Evolutionary conservation across 2,329 filamentous ascomycete species (phyloP), one percentile per base, ranked within the genome.

Genomic region (Phoma sp.): DNA sequence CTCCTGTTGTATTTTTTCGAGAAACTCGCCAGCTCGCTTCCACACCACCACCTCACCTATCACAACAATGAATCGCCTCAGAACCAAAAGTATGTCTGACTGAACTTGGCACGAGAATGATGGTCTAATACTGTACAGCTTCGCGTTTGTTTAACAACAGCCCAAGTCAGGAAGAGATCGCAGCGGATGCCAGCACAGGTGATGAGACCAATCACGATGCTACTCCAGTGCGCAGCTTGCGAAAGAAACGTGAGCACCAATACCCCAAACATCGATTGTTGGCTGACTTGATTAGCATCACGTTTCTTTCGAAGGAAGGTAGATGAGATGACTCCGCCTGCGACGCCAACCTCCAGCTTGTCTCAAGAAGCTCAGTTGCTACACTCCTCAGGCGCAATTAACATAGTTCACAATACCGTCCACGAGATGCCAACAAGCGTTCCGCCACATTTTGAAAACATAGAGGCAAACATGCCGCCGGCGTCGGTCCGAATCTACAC

Each of bases 141-240:
- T 69, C 63, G 30, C 60, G 52, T n/a, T 61, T 64, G 48, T 67
- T 67, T 50, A 57, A 52, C 33, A 52, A 60, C n/a, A 41, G 43
- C 22, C 57, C 57, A 5, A 59, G 39, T 41, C 52, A 54, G n/a
- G 18, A 18, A 18, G 18, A 18, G 18, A 18, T 18, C 18, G 18
- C 18, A 18, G 18, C 18, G 18, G 18, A 18, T 18, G 18, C 18
- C 18, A 18, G 18, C 18, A 18, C 18, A 18, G 2, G 18, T 18
- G 2, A 18, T 18, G 18, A 18, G 18, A 18, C 18, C 18, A 18
- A 18, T 18, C 18, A 2, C 18, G 18, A 18, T 18, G 18, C 18
- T 18, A 18, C 18, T 18, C 27, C 27, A 29, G 45, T 58, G 23
- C 18, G 44, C 25, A 25, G 14, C 7, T 8, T 60, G 22, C 57